Percentiles rank a stretch among this genome's conserved stretches.
Evolutionary conservation across 371 early-diverging fungal genomes (phyloP).

Genomic region (Apophysomyces variabilis): DNA sequence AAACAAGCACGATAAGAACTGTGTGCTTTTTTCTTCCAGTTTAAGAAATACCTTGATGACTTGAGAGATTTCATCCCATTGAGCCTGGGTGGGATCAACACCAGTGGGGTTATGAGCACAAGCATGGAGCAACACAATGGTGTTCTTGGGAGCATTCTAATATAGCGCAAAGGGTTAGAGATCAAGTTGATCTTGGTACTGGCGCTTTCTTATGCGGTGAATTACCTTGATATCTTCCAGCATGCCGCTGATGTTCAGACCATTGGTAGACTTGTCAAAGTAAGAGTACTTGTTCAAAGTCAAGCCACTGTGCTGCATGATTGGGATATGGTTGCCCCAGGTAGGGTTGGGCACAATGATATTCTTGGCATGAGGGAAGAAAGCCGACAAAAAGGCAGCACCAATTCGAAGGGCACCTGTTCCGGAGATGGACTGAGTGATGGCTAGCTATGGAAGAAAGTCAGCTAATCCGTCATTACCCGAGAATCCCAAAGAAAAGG

Average conservation of each 20-base stretch:
- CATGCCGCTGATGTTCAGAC: constrained; percentile 93
- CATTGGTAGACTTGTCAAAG: constrained; percentile 93
- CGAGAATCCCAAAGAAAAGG: constrained; percentile 1
- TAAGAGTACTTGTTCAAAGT: constrained; percentile 90
- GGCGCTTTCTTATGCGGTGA: background rate
- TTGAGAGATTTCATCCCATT: constrained; percentile 91
- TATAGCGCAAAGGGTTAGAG: constrained; percentile 3
- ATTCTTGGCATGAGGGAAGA: constrained; percentile 85
- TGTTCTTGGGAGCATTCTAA: constrained; percentile 83
- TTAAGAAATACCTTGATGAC: constrained; percentile 64
- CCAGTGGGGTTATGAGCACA: constrained; percentile 99
- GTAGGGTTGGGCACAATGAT: constrained; percentile 94
- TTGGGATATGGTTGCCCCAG: constrained; percentile 98
- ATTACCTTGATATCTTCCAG: constrained; percentile 82
- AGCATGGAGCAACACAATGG: constrained; percentile 94
- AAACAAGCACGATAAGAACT: constrained; percentile 1
- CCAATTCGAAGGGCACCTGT: constrained; percentile 98
- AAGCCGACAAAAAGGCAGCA: constrained; percentile 87
- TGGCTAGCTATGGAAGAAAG: constrained; percentile 64
- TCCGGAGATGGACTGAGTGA: constrained; percentile 95
- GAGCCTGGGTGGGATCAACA: constrained; percentile 92
- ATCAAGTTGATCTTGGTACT: background rate
- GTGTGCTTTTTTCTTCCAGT: background rate
- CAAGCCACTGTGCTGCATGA: constrained; percentile 92
- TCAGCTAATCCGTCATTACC: constrained; percentile 12